These are phyloP conservation scores for Penicillium sp. DNA, from an alignment of 2,329 filamentous ascomycete species.

Conservation along the genomic window DNA sequence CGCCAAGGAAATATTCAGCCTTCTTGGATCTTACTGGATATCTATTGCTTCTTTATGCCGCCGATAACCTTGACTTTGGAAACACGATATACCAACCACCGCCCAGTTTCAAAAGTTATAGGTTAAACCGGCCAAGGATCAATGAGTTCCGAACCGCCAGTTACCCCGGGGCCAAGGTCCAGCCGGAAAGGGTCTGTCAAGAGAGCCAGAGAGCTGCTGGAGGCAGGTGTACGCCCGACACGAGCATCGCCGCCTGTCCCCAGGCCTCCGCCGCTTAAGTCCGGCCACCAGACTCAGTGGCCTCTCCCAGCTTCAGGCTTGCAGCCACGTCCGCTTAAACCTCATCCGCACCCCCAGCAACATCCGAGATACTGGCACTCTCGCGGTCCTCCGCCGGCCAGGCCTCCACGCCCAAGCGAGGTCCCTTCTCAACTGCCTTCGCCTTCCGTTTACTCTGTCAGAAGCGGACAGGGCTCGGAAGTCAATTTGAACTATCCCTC, in stretches of 20 bases:
- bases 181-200: slow-evolving; percentile 35
- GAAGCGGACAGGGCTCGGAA: slow-evolving; percentile 25
- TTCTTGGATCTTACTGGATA: background rate
- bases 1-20: background rate
- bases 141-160: slow-evolving; percentile 23
- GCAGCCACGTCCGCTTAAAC: slow-evolving; percentile 23
- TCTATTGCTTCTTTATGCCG: slow-evolving; percentile 11
- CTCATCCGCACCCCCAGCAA: slow-evolving; percentile 29
- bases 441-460: slow-evolving; percentile 37
- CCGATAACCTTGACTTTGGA: slow-evolving; percentile 2
- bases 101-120: background rate
- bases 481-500: slow-evolving; percentile 24
- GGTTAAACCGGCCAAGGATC: background rate
- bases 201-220: slow-evolving; percentile 35
- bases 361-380: slow-evolving; percentile 29
- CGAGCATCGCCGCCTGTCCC: slow-evolving; percentile 7
- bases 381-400: slow-evolving; percentile 41
- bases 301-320: slow-evolving; percentile 39
- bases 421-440: slow-evolving; percentile 30
- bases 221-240: slow-evolving; percentile 30
- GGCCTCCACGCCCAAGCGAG: slow-evolving; percentile 41
- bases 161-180: slow-evolving; percentile 8
- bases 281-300: slow-evolving; percentile 45
- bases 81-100: background rate
- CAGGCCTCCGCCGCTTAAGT: slow-evolving; percentile 15